Percentiles rank a stretch among this genome's conserved stretches.
Conservation (phyloP, 129 eudicot genomes). For the Apium graveolens region DNA sequence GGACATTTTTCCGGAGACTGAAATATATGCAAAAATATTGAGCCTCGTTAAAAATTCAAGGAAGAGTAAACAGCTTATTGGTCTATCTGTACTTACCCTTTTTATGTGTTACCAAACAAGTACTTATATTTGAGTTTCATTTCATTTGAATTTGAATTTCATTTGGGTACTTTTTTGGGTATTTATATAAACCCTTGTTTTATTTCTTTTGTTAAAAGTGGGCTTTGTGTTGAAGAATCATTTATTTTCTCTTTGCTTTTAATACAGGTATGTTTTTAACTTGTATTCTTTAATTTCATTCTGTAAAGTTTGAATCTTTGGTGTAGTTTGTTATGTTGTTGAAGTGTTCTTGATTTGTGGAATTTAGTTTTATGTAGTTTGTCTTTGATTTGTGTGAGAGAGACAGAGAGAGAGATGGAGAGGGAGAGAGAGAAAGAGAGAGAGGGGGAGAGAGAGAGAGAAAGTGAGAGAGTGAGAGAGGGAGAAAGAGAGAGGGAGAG, state of each 20-base stretch:
- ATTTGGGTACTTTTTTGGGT: neutral
- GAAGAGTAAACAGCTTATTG: neutral
- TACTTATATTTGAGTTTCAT: conserved; percentile 12
- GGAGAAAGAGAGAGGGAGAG: too few species aligned
- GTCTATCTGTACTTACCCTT: neutral
- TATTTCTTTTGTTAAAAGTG: neutral
- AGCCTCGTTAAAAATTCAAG: too few species aligned
- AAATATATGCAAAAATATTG: too few species aligned
- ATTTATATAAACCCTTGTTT: neutral
- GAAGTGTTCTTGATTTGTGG: neutral
- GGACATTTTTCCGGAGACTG: too few species aligned
- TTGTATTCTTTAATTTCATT: neutral
- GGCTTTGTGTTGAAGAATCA: conserved; percentile 1
- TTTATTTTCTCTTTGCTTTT: neutral
- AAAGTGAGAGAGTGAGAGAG: too few species aligned
- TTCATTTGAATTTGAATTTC: conserved; percentile 20
- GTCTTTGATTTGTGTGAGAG: neutral
- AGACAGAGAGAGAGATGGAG: too few species aligned
- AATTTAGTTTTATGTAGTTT: neutral
- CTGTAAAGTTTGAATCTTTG: neutral
- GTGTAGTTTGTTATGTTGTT: neutral
- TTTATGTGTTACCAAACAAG: neutral
- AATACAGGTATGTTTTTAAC: conserved; percentile 13
- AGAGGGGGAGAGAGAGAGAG: too few species aligned
- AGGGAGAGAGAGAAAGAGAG: neutral